Evolutionary conservation across 768 basidiomycete genomes (phyloP).

Genomic region (Symmetrospora coprosmae): DNA sequence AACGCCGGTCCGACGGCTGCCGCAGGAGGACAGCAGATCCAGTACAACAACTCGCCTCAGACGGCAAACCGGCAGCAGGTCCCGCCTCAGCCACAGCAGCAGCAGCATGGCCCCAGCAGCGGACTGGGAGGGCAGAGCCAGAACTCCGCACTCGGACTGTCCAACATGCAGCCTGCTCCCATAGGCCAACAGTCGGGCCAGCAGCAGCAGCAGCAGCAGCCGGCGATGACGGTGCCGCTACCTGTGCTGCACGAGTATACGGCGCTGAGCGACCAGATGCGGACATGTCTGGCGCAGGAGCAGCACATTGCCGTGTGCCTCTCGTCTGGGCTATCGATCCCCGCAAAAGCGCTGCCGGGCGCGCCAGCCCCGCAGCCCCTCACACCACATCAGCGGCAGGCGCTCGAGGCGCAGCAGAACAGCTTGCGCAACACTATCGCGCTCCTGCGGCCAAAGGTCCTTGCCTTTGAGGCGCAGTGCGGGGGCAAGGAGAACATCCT

Average conservation of each 20-base stretch:
- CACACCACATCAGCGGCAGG: neutral
- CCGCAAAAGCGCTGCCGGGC: neutral
- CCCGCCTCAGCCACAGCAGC: conserved; percentile 16
- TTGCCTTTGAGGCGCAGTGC: neutral
- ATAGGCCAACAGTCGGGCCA: too few species aligned
- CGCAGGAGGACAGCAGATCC: neutral
- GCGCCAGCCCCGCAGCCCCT: conserved; percentile 16
- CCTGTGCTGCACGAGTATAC: conserved; percentile 8
- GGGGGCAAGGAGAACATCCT: conserved; percentile 21
- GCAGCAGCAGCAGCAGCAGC: neutral
- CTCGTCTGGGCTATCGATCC: neutral
- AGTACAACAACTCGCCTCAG: neutral
- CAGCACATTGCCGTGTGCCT: conserved; percentile 1
- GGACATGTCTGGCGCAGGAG: neutral
- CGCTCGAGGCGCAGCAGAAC: neutral
- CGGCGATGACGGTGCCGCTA: neutral
- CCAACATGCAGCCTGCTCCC: neutral
- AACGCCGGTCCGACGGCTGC: neutral
- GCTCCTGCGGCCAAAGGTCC: neutral
- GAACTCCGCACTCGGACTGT: neutral
- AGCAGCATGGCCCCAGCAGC: too few species aligned
- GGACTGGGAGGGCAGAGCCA: too few species aligned
- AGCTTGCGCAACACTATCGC: neutral
- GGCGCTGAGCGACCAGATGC: neutral
- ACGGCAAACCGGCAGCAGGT: neutral